phyloP scores from a whole-genome alignment of 495 filamentous ascomycete genomes.

The Xylaria bambusicola region DNA sequence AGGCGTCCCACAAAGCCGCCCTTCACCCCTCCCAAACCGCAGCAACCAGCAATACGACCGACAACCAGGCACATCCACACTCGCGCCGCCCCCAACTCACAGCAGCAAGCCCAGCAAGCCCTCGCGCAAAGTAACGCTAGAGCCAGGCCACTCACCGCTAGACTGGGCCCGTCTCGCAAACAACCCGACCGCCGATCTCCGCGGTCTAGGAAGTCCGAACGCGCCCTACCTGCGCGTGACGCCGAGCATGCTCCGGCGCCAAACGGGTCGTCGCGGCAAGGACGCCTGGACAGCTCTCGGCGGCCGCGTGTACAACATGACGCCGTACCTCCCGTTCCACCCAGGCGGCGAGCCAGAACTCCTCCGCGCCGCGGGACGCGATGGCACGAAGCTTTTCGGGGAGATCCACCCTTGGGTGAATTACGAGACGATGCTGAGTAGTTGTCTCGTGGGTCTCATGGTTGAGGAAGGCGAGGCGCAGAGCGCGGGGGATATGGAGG shows the following conservation, averaged over 20 bases:
- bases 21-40: constrained; percentile 30
- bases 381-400: constrained; percentile 78
- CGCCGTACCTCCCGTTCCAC: constrained; percentile 86
- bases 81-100: constrained; percentile 51
- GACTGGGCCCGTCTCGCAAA: constrained; percentile 85
- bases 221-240: constrained; percentile 63
- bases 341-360: constrained; percentile 89
- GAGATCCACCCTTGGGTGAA: constrained; percentile 98
- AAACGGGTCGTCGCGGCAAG: constrained; percentile 76
- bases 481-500: constrained; percentile 52
- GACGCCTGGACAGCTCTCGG: constrained; percentile 88
- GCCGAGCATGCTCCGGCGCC: constrained; percentile 70
- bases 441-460: constrained; percentile 82
- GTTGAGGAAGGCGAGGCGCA: constrained; percentile 71
- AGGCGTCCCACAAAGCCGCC: constrained; percentile 12
- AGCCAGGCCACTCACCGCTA: constrained; percentile 86
- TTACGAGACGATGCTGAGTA: constrained; percentile 87
- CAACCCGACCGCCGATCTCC: constrained; percentile 67
- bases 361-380: constrained; percentile 74
- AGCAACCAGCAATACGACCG: constrained; percentile 36
- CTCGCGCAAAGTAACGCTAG: constrained; percentile 64
- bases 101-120: constrained; percentile 49
- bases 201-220: constrained; percentile 50
- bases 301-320: constrained; percentile 91
- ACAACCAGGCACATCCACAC: constrained; percentile 38